Evolutionary conservation across 768 basidiomycete species (phyloP), one percentile per base, ranked within the genome.

Genomic region (Floccularia luteovirens): DNA sequence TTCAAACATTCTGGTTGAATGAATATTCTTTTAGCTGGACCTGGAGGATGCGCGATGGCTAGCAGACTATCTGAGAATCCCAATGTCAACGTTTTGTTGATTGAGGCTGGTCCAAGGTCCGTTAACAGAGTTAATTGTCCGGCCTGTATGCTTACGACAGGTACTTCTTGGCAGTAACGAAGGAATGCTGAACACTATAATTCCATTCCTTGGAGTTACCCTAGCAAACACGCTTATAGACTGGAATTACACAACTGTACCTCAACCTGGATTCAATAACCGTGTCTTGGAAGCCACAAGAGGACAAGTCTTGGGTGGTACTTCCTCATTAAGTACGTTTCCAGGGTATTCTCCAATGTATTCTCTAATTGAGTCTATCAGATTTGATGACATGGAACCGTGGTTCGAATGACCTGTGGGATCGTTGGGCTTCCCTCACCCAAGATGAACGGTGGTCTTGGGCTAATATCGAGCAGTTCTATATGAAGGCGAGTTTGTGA

Each of bases 31-130:
- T 52, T 31, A 57, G 49, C 48, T 39, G 59, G 62, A 0, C 53
- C 54, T 13, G 60, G 56, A 2, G 63, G 63, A 25, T 53, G 49
- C 35, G 59, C 60, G 12, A 25, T 65, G 4, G 62, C 62, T 4
- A 63, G 54, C 33, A 45, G 63, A 7, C 48, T 63, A 1, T 48
- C 59, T 2, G 61, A 63, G 42, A 57, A 68, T 49, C 45, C 51
- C 2, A 39, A 43, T 2, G 34, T 48, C 19, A 50, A 40, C 6
- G 58, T 65, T 14, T 57, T 65, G 4, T 43, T 63, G 2, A 42
- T 65, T 2, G 63, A 63, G 41, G 56, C 57, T 19, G 57, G 59
- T 6, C 47, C 45, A 16, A 45, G 50, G 57, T 58, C 34, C 28
- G 48, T 43, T n/a, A 34, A 8, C 33, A n/a, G n/a, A n/a, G n/a